Conservation (phyloP, 2,329 filamentous ascomycete species). For the Sporothrix dimorphospora region DNA sequence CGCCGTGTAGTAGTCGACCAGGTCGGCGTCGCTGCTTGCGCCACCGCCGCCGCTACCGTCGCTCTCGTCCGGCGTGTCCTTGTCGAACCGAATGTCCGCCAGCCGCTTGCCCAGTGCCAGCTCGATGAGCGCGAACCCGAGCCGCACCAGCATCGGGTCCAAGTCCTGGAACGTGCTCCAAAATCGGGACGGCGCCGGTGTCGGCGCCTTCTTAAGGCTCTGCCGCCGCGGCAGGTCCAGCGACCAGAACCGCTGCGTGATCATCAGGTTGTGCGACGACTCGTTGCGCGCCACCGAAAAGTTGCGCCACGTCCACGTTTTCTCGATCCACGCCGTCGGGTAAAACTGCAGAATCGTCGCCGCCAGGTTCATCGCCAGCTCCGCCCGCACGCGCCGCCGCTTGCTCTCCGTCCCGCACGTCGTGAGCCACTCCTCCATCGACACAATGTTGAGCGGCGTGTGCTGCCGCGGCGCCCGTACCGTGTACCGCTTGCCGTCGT, state of each 20-base stretch:
- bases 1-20: slow-evolving; percentile 33
- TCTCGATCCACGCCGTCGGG: slow-evolving; percentile 34
- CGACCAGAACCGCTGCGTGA: slow-evolving; percentile 33
- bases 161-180: slow-evolving; percentile 31
- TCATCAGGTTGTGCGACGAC: slow-evolving; percentile 29
- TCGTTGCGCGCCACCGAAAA: slow-evolving; percentile 30
- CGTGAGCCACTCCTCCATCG: slow-evolving; percentile 33
- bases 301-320: slow-evolving; percentile 34
- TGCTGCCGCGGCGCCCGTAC: slow-evolving; percentile 28
- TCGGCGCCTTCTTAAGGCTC: slow-evolving; percentile 18
- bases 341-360: slow-evolving; percentile 33
- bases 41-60: not conserved
- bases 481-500: slow-evolving; percentile 29
- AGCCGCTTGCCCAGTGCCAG: slow-evolving; percentile 30
- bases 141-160: slow-evolving; percentile 34
- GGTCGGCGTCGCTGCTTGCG: slow-evolving; percentile 26
- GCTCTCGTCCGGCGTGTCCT: not conserved
- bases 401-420: slow-evolving; percentile 28
- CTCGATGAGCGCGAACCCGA: slow-evolving; percentile 34
- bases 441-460: slow-evolving; percentile 25
- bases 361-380: slow-evolving; percentile 32
- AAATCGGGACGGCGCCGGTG: slow-evolving; percentile 28
- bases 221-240: slow-evolving; percentile 22
- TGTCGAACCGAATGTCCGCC: slow-evolving; percentile 28
- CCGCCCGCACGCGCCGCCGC: slow-evolving; percentile 29